These are phyloP conservation scores for Priceomyces melissophilus DNA, from an alignment of 805 yeast genomes.

Conservation along the genomic window DNA sequence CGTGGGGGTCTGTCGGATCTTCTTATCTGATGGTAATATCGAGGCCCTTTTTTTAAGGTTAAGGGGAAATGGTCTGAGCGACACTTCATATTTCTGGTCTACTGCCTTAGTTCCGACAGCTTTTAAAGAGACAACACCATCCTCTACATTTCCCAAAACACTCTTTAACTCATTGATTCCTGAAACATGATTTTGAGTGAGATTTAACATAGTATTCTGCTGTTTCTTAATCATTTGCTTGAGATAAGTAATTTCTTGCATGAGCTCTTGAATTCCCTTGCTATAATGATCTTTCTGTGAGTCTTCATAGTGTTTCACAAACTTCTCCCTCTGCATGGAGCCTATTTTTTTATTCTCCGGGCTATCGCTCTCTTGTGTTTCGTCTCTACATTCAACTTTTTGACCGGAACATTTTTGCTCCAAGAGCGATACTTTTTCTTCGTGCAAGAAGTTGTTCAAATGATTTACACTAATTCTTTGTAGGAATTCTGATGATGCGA, in stretches of 20 bases:
- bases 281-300: too few relatives aligned
- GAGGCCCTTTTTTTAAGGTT: slow-evolving; percentile 7
- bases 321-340: too few relatives aligned
- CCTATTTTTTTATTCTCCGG: too few relatives aligned
- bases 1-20: slow-evolving; percentile 6
- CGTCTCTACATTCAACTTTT: background rate
- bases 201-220: slow-evolving; percentile 8
- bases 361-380: too few relatives aligned
- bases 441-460: background rate
- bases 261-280: background rate
- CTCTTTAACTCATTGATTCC: slow-evolving; percentile 9
- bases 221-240: slow-evolving; percentile 8
- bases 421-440: background rate
- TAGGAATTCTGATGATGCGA: slow-evolving; percentile 9
- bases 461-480: slow-evolving; percentile 3
- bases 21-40: too few relatives aligned
- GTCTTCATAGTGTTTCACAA: too few relatives aligned
- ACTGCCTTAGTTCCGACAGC: background rate
- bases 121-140: slow-evolving; percentile 3
- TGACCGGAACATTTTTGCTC: background rate
- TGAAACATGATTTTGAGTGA: slow-evolving; percentile 8
- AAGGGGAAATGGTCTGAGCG: slow-evolving; percentile 18
- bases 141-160: slow-evolving; percentile 9
- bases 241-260: slow-evolving; percentile 4
- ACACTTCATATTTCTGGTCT: slow-evolving; percentile 1